Evolutionary conservation across 2,329 filamentous ascomycete genomes (phyloP).

Genomic region (Fusarium hostae): DNA sequence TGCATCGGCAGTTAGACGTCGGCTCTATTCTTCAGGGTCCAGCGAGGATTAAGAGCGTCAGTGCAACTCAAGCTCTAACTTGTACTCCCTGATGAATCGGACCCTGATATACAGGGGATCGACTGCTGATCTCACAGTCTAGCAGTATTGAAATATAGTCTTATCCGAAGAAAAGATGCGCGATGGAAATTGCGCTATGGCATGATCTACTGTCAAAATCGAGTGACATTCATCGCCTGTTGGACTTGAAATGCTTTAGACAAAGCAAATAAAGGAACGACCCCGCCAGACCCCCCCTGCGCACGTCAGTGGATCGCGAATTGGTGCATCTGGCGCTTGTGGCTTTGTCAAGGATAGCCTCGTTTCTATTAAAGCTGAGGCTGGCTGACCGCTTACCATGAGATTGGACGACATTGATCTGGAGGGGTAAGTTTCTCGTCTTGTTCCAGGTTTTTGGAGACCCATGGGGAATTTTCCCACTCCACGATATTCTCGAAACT

Average conservation of each 20-base stretch:
- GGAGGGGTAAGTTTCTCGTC: slow-evolving; percentile 21
- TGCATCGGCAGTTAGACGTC: slow-evolving; percentile 31
- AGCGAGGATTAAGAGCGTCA: slow-evolving; percentile 2
- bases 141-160: slow-evolving; percentile 13
- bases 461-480: not conserved
- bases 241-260: slow-evolving; percentile 6
- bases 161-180: slow-evolving; percentile 16
- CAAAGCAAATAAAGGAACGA: slow-evolving; percentile 29
- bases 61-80: slow-evolving; percentile 22
- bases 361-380: slow-evolving; percentile 41
- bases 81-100: slow-evolving; percentile 19
- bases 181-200: slow-evolving; percentile 29
- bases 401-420: slow-evolving; percentile 37
- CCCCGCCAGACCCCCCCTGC: slow-evolving; percentile 26
- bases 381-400: slow-evolving; percentile 45
- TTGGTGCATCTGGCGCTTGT: slow-evolving; percentile 29
- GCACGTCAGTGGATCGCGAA: slow-evolving; percentile 29
- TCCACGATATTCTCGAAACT: slow-evolving; percentile 21
- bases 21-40: slow-evolving; percentile 22
- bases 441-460: slow-evolving; percentile 27
- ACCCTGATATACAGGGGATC: slow-evolving; percentile 39
- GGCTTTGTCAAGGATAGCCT: slow-evolving; percentile 44
- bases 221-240: slow-evolving; percentile 15
- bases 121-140: slow-evolving; percentile 16
- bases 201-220: slow-evolving; percentile 34